Evolutionary conservation across 208 protist genomes (phyloP), one percentile per base, ranked within the genome.

Genomic region (Acanthamoeba quina): DNA sequence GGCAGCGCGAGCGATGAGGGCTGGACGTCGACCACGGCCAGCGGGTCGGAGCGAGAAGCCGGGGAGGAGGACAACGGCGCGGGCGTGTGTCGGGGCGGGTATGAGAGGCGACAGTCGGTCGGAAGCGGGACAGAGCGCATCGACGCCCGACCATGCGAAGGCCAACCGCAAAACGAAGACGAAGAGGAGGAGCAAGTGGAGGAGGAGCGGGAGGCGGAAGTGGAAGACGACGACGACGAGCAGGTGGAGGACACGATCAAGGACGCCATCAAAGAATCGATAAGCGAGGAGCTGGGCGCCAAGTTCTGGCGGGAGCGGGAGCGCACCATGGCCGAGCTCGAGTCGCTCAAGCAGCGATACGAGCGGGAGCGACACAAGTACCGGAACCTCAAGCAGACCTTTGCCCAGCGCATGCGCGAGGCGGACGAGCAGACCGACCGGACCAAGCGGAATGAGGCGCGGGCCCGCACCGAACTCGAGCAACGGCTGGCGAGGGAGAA

Each of bases 271-370:
- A 74, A 74, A 29, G 66, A 74, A 4, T 74, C 66, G 9, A 31
- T 74, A 2, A 74, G 70, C 19, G 34, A 41, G 31, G 70, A 49
- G 34, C 13, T 49, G 41, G 41, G 70, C 41, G 70, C 31, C 70
- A 49, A 80, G 41, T 80, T 80, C 37, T 80, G 70, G 70, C 70
- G 41, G 13, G 70, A 80, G 41, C 70, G 70, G 11, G 34, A 80
- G 37, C 70, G 70, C 13, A 80, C 31, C 34, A 7, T 41, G 70
- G 70, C 31, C 70, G 70, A 80, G 37, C 70, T 68, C 62, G 62
- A 68, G 17, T 10, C 62, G 21, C n/a, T 80, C 37, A 80, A 15
- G 70, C 31, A 17, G 17, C 70, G 41, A 24, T 49, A 37, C 17
- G 70, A 49, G 34, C 15, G 6, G 37, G 21, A 41, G 70, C 70